Evolutionary conservation across 2,329 filamentous ascomycete genomes (phyloP), one percentile per base, ranked within the genome.

Genomic region (Parafenestella ontariensis): DNA sequence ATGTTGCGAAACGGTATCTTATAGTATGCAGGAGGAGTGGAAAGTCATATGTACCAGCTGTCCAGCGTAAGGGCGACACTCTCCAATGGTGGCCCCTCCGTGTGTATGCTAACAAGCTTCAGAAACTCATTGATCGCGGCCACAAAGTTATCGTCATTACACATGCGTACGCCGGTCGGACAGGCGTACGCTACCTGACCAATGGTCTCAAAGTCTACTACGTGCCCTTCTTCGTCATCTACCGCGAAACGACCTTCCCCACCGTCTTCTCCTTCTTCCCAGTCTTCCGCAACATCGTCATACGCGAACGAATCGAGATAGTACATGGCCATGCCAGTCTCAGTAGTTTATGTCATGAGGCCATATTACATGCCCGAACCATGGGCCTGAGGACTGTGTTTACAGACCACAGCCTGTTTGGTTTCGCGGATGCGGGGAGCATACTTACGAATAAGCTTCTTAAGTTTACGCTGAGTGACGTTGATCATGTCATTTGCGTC

Each of bases 191-290:
- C 54, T 99, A 97, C 72, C 87, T 99, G 59, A 98, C 94, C 56
- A 99, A 99, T 74, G 94, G 95, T 48, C 86, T 99, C 71, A 99
- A 99, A 75, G 95, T 98, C 77, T 99, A 97, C 79, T 92, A 99
- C 76, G 89, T 98, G 17, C 96, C 95, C 3, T 98, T 98, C 76
- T 86, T 96, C 73, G 88, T 98, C 75, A 93, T 99, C 68, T 98
- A 97, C 76, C 92, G 96, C 65, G 90, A 92, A 61, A 87, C 92
- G 4, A 96, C 92, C 11, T 94, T 99, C 70, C 95, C 95, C 0
- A 98, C 96, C 5, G 92, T 99, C 71, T 98, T 98, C 80, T 97
- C 94, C 26, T 97, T 96, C 80, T 99, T 99, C 68, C 95, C 96
- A 9, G 87, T 97, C n/a, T 93, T 99, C 69, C 88, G 95, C 52